Base-by-base conservation (phyloP, 2,329 filamentous ascomycete species). In the Dothistroma septosporum region DNA sequence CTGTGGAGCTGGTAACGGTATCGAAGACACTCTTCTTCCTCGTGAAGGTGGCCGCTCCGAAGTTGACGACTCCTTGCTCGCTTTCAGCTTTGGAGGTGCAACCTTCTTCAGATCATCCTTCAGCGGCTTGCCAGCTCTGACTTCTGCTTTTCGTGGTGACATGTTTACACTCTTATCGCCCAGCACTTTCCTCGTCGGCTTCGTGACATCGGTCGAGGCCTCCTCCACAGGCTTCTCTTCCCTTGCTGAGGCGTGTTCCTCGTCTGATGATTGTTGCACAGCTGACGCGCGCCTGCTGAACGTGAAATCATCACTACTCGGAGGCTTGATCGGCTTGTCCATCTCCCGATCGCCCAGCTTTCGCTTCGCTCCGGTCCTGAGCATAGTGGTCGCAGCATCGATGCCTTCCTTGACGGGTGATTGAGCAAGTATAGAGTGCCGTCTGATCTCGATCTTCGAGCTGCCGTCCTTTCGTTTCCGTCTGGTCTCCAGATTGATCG, bases 301-400 rank as follows among this genome's bases (percentile, higher is more conserved):
- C 12, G 75, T 75, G 68, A 83, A 82, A 31, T 77, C 73, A 21
- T 79, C 79, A 48, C 72, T 69, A 16, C 63, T 64, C 1, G 66
- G 65, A 8, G 70, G 69, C 28, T 65, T 69, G 32, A 64, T 68
- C 3, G 65, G 53, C 28, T 79, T 78, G 21, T 82, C 79, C 6
- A 78, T 78, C 44, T 85, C 82, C 46, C 81, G 76, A 19, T 80
- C 77, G 58, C 77, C 81, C 55, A 86, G 78, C 68, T 86, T 86
- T 53, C 84, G 78, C 73, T 86, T 86, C 24, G 81, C 77, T 19
- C 81, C 82, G 54, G 78, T 78, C 55, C 78, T 78, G 3, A 77
- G 66, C 32, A 72, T 71, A 4, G 72, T 66, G 46, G 68, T 65
- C 32, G 63, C 75, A 52, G 63, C 70, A 57, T 68, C 67, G 19